Base-by-base conservation (phyloP, 2,329 filamentous ascomycete genomes). In the Fusarium sp. region DNA sequence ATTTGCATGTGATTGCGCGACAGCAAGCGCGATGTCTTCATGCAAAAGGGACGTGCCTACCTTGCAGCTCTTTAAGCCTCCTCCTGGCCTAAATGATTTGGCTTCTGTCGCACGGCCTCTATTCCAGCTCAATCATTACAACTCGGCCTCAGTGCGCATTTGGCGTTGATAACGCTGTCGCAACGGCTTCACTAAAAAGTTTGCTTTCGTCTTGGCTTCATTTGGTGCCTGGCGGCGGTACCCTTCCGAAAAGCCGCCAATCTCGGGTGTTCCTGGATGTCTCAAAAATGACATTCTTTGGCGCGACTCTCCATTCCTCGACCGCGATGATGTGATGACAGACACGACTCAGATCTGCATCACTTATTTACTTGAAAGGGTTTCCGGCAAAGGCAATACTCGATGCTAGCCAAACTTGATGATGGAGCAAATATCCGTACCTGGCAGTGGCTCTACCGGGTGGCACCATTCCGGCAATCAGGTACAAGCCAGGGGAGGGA, bases 1-100 rank as follows among this genome's bases (percentile, higher is more conserved):
- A 58, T 74, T 74, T 72, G 50, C 72, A 74, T 74, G 72, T 74
- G 72, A 74, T 65, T 54, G 51, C 55, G 62, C 55, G 53, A 51
- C 52, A 62, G 51, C 30, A 48, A 11, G 43, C 55, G 57, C 66
- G 18, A 50, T 40, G 40, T 40, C 37, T 40, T 66, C 37, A 54
- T 47, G 59, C 53, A 12, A 51, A 59, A 27, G 8, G 43, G 52
- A 60, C 15, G 60, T 65, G 56, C 67, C 59, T 70, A 51, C 57
- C 62, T 48, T 31, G 12, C 8, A 15, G 7, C 51, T 44, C 30
- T 44, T 34, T 16, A 46, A 48, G 51, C 58, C 34, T 61, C 41
- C 52, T 61, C 43, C 41, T 39, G 13, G 30, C 18, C 15, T 9
- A 48, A 55, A 31, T 55, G 46, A 39, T 39, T n/a, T 40, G 27